phyloP scores from a whole-genome alignment of 345 rosid genomes.

The Bruguiera parviflora region DNA sequence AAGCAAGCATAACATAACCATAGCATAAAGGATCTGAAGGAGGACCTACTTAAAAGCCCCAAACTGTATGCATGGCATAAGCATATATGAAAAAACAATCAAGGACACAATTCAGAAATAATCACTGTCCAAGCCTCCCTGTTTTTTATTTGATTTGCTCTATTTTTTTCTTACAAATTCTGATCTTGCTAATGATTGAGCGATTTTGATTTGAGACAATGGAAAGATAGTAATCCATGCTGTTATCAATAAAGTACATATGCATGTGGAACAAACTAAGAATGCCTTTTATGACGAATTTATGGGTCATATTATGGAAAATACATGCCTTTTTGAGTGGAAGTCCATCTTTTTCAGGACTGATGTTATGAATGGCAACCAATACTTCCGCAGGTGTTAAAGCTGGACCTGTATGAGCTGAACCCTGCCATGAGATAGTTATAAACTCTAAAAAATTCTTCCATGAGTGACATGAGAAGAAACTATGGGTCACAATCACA shows the following conservation, averaged over 20 bases:
- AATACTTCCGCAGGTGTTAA: conserved; percentile 95
- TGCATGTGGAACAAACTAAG: too few species aligned
- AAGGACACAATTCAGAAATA: too few species aligned
- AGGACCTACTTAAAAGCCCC: not conserved
- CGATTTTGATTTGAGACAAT: too few species aligned
- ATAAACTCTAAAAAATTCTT: conserved; percentile 7
- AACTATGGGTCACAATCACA: not conserved
- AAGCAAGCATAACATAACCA: not conserved
- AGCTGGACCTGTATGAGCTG: conserved; percentile 99
- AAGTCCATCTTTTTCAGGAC: conserved; percentile 84
- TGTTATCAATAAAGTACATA: too few species aligned
- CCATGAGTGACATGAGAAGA: not conserved
- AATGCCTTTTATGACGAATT: too few species aligned
- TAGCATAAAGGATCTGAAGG: not conserved
- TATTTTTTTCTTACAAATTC: too few species aligned
- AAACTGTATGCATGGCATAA: not conserved
- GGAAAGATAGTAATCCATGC: too few species aligned
- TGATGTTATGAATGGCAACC: conserved; percentile 86
- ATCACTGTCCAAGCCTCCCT: too few species aligned
- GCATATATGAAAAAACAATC: not conserved
- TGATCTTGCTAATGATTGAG: too few species aligned
- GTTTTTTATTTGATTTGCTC: too few species aligned
- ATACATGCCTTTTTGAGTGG: conserved; percentile 70
- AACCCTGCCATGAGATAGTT: conserved; percentile 61
- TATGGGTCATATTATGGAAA: not conserved